A percentile compares a stretch with the other conserved stretches of the same genome.
These are phyloP conservation scores for Phyllostachys edulis DNA, from an alignment of 176 grass and related monocot genomes.

Conservation along the genomic window DNA sequence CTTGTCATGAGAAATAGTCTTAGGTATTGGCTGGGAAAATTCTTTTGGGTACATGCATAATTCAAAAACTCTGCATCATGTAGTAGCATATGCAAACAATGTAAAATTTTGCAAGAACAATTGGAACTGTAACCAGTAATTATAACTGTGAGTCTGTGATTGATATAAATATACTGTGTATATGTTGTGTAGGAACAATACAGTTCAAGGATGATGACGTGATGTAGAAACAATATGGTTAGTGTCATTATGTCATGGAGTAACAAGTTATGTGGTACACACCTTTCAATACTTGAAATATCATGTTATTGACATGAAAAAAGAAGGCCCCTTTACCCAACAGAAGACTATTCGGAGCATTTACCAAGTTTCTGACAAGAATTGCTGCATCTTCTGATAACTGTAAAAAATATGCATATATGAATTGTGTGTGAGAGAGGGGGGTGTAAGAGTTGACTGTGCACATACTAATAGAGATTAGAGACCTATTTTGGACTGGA, in stretches of 20 bases:
- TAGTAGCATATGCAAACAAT: slow-evolving; percentile 7
- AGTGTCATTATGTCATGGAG: not conserved
- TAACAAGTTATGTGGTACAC: slow-evolving; percentile 25
- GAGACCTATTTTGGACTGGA: not conserved
- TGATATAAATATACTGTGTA: not conserved
- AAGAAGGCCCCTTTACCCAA: slow-evolving; percentile 77
- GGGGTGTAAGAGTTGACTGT: not conserved
- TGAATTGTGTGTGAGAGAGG: not conserved
- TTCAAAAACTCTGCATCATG: not conserved
- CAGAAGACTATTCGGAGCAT: slow-evolving; percentile 84
- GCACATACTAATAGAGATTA: not conserved
- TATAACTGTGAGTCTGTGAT: not conserved
- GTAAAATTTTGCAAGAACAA: not conserved
- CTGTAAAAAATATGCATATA: slow-evolving; percentile 45
- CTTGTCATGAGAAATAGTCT: not conserved
- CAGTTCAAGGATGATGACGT: not conserved
- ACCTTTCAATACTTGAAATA: slow-evolving; percentile 91
- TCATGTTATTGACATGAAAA: slow-evolving; percentile 77
- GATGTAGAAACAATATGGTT: slow-evolving; percentile 5
- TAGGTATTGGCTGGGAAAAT: not conserved
- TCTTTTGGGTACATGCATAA: not conserved
- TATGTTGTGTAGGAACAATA: not conserved
- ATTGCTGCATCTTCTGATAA: slow-evolving; percentile 62
- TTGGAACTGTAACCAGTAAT: not conserved
- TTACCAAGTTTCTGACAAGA: slow-evolving; percentile 69